A percentile compares a stretch with the other conserved stretches of the same genome.
These are phyloP conservation scores for Podospora tetraspora DNA, from an alignment of 495 filamentous ascomycete species.

Conservation along the genomic window DNA sequence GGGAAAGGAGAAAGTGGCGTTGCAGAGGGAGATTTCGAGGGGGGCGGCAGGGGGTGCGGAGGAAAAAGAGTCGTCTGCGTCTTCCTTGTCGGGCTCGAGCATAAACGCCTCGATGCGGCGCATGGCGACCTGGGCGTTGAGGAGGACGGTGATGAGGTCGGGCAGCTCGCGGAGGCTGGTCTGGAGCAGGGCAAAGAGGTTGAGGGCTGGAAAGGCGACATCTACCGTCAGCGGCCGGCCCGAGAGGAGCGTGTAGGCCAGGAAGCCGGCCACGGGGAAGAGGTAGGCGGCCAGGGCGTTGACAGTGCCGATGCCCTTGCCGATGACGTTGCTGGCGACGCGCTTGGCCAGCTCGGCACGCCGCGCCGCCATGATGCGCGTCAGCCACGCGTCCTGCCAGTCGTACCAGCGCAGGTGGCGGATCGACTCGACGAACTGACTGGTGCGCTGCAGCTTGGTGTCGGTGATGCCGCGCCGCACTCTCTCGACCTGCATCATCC, in stretches of 20 bases:
- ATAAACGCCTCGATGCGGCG: conserved; percentile 79
- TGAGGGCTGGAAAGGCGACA: conserved; percentile 74
- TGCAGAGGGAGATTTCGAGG: conserved; percentile 47
- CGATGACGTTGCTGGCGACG: conserved; percentile 59
- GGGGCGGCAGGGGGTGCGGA: conserved; percentile 8
- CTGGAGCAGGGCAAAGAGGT: conserved; percentile 71
- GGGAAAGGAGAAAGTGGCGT: conserved; percentile 74
- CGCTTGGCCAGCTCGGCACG: conserved; percentile 60
- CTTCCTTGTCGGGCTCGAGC: conserved; percentile 70
- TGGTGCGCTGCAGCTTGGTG: conserved; percentile 62
- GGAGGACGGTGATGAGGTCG: conserved; percentile 59
- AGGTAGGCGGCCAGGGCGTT: conserved; percentile 61
- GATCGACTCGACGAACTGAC: conserved; percentile 77
- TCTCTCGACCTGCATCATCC: conserved; percentile 57
- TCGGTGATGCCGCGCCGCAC: conserved; percentile 64
- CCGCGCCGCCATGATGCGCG: conserved; percentile 63
- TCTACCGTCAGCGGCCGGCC: conserved; percentile 63
- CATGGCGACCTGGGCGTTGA: conserved; percentile 71
- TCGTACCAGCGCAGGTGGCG: conserved; percentile 84
- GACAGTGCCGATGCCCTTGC: conserved; percentile 52
- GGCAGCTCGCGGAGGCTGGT: conserved; percentile 64
- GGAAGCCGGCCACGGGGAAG: conserved; percentile 74
- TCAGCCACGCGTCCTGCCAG: conserved; percentile 78
- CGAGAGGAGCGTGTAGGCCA: conserved; percentile 66
- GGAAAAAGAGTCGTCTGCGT: conserved; percentile 27